Conservation (phyloP, 1,139 yeast species). For the Diutina pseudorugosa region DNA sequence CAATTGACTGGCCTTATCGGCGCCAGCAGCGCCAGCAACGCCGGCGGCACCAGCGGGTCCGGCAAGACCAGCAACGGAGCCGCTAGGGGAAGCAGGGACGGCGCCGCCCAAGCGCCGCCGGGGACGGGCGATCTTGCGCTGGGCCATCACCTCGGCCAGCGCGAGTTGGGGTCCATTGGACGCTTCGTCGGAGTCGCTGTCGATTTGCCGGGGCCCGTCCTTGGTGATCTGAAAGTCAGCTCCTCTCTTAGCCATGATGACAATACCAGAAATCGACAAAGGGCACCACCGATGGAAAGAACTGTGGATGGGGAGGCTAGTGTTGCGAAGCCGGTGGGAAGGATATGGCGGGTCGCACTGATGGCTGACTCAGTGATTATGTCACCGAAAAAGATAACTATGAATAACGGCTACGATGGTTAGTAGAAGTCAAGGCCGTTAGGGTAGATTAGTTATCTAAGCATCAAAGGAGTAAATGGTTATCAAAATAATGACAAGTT, state of each 20-base stretch:
- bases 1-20: neutral
- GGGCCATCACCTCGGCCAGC: constrained; percentile 49
- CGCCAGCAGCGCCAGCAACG: neutral
- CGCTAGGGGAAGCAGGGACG: neutral
- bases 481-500: too few species aligned
- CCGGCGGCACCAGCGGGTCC: neutral
- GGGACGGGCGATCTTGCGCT: constrained; percentile 57
- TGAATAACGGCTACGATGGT: too few species aligned
- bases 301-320: neutral
- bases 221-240: constrained; percentile 50
- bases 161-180: constrained; percentile 33
- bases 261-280: constrained; percentile 7
- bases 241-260: constrained; percentile 50
- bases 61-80: neutral
- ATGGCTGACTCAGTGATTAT: neutral
- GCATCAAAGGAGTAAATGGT: too few species aligned
- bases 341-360: neutral
- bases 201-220: constrained; percentile 21
- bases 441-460: too few species aligned
- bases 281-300: constrained; percentile 5
- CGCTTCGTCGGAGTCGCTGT: constrained; percentile 18
- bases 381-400: neutral
- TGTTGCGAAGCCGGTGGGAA: neutral
- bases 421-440: too few species aligned
- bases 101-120: constrained; percentile 14